Base-by-base conservation (phyloP, 805 yeast genomes). In the Suhomyces tanzawaensis region DNA sequence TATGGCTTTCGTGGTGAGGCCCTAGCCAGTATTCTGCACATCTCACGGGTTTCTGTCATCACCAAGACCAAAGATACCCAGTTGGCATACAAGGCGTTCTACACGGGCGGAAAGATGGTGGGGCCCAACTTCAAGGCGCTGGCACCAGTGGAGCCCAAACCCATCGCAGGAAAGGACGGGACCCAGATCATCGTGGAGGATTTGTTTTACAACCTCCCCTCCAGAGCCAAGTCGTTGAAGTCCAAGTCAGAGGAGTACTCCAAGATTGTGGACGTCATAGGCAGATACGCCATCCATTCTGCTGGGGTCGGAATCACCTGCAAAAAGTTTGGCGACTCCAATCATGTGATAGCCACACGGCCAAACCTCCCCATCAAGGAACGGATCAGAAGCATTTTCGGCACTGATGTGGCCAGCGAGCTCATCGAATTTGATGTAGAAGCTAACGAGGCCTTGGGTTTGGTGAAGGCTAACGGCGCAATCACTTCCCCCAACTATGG, bases 1-100 rank as follows among this genome's bases (percentile, higher is more conserved):
- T 88, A 88, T 58, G 99, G 99, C 4, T 93, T 93, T 57, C 72
- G 99, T 39, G 99, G 99, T 12, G 99, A 93, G 60, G 99, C 99
- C 0, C 67, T 93, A 34, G 96, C 98, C 1, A 82, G 93, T 55
- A 90, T 93, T 6, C 88, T 96, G 0, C 96, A 91, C 53, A 82
- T 93, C 15, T 74, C 97, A 0, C 82, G 89, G 41, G 65, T 93
- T 1, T 72, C 87, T 0, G 95, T 93, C 4, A 72, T 81, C 1
- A 86, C 97, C 0, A 89, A 85, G 59, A 78, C 85, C 0, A 52
- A 47, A 5, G 72, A 63, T 1, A 74, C 81, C 1, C 64, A 72
- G 0, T 74, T 87, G 52, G 97, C 96, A 0, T 83, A 84, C 76
- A 77, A 70, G 46, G 76, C 85, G 0, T 65, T 61, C n/a, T 91